A percentile compares a stretch with the other conserved stretches of the same genome.
These are phyloP conservation scores for Cadophora sp. DNA, from an alignment of 2,329 filamentous ascomycete species.

Conservation along the genomic window DNA sequence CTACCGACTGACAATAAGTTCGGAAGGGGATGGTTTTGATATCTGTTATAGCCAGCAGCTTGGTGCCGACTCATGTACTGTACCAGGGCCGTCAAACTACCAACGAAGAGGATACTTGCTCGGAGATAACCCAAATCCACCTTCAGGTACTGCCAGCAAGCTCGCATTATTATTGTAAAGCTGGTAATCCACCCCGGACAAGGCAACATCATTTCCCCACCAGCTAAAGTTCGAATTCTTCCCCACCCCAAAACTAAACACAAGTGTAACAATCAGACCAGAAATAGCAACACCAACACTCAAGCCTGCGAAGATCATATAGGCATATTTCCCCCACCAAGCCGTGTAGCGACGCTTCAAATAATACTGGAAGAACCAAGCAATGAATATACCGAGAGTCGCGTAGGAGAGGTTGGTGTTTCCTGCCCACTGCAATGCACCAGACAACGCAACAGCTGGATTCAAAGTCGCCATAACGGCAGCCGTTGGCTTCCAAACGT, in stretches of 20 bases:
- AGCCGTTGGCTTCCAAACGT: constrained; percentile 37
- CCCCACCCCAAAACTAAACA: constrained; percentile 22
- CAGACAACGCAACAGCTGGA: constrained; percentile 41
- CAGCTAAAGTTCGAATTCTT: constrained; percentile 17
- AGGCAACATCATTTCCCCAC: constrained; percentile 26
- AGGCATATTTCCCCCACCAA: constrained; percentile 45
- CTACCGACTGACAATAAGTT: too few species aligned
- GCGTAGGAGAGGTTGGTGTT: constrained; percentile 44
- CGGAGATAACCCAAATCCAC: constrained; percentile 23
- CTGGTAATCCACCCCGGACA: constrained; percentile 16
- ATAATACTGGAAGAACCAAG: constrained; percentile 43
- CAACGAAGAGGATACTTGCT: constrained; percentile 19
- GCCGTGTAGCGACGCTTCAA: constrained; percentile 41
- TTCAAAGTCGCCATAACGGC: constrained; percentile 30
- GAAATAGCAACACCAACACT: constrained; percentile 34
- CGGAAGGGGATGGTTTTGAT: too few species aligned
- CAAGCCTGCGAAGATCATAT: constrained; percentile 41
- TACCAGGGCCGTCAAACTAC: neutral
- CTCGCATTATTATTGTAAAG: constrained; percentile 26
- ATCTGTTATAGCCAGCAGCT: too few species aligned
- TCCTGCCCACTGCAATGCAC: constrained; percentile 43
- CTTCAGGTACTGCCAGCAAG: constrained; percentile 18
- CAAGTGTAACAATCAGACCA: constrained; percentile 25
- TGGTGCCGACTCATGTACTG: too few species aligned
- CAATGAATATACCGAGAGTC: constrained; percentile 43